Evolutionary conservation across 129 eudicot species (phyloP).

Genomic region (Escallonia rubra): DNA sequence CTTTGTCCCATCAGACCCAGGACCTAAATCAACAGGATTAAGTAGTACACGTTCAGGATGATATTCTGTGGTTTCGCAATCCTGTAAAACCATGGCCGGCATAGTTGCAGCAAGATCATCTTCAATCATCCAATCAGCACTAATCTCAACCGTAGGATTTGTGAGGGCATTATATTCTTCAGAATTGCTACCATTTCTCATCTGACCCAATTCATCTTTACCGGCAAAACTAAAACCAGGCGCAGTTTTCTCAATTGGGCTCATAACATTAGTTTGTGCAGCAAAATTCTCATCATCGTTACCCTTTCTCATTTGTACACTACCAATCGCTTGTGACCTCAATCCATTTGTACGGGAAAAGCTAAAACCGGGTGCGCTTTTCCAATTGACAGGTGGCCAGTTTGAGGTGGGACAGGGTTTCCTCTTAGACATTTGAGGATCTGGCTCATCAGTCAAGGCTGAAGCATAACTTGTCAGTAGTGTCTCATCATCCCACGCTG

Average conservation of each 20-base stretch:
- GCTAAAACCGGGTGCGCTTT: conserved; percentile 75
- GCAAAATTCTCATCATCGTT: conserved; percentile 5
- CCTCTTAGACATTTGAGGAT: conserved; percentile 16
- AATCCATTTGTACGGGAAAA: conserved; percentile 7
- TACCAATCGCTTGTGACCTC: conserved; percentile 18
- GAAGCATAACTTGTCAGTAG: conserved; percentile 10
- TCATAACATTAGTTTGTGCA: conserved; percentile 13
- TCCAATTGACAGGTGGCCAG: conserved; percentile 91
- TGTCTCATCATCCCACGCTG: conserved; percentile 21
- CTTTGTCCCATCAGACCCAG: conserved; percentile 18
- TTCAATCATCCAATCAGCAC: conserved; percentile 19
- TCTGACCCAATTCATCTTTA: conserved; percentile 1
- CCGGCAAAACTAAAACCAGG: conserved; percentile 38
- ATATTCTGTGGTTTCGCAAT: conserved; percentile 11
- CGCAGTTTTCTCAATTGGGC: conserved; percentile 38
- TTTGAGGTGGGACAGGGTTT: conserved; percentile 37
- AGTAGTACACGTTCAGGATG: conserved; percentile 10
- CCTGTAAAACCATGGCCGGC: background rate
- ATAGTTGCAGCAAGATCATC: conserved; percentile 5
- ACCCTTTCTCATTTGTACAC: conserved; percentile 5
- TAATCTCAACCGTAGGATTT: conserved; percentile 10
- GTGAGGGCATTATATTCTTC: conserved; percentile 7
- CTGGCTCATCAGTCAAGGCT: conserved; percentile 23
- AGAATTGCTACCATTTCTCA: conserved; percentile 6
- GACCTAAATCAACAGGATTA: conserved; percentile 22